phyloP scores from a whole-genome alignment of 2,329 filamentous ascomycete genomes.

The Pseudohalonectria lignicola region DNA sequence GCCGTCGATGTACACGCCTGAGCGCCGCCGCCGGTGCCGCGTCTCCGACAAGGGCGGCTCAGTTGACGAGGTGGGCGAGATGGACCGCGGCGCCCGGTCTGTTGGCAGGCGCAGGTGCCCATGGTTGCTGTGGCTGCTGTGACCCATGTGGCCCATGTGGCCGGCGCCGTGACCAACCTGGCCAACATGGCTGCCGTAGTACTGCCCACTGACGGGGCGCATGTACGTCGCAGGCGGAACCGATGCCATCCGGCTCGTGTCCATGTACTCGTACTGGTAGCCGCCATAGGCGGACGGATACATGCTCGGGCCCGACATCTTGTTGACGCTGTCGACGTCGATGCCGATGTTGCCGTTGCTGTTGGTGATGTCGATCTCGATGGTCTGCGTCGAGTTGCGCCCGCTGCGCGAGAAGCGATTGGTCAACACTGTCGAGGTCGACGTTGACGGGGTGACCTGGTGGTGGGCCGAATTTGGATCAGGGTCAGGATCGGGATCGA shows the following conservation, averaged over 20 bases:
- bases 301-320: background rate
- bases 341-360: background rate
- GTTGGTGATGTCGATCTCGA: background rate
- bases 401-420: constrained; percentile 1
- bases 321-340: no score
- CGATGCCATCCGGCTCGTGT: background rate
- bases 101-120: background rate
- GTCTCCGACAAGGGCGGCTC: constrained; percentile 4
- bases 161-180: no score
- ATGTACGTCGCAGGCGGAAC: background rate
- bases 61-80: constrained; percentile 5
- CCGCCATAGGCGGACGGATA: background rate
- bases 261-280: background rate
- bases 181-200: no score
- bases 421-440: background rate
- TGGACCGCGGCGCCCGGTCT: constrained; percentile 2
- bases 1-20: constrained; percentile 15
- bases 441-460: background rate
- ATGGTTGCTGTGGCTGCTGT: background rate
- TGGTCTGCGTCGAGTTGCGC: background rate
- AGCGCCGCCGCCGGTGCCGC: constrained; percentile 10
- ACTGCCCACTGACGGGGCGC: constrained; percentile 1
- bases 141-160: no score
- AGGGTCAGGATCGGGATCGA: background rate
- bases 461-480: no score